Base-by-base conservation (phyloP, 495 filamentous ascomycete species). In the Penicillium goetzii region DNA sequence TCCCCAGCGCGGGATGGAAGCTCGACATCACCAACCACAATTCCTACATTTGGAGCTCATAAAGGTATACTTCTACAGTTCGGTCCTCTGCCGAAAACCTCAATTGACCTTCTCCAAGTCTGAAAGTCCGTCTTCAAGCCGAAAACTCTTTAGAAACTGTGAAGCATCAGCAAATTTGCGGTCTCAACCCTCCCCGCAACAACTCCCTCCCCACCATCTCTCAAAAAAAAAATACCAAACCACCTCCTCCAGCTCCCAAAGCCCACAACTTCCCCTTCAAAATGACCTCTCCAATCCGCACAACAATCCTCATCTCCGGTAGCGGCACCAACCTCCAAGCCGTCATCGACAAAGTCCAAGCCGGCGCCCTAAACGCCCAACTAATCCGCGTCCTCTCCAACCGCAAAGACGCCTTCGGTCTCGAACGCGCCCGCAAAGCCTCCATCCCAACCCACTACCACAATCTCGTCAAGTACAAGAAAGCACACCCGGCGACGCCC, bases 251-350 rank as follows among this genome's bases (percentile, higher is more conserved):
- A 15, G n/a, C 15, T 14, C 34, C 7, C 23, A 36, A 40, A 19
- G n/a, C 25, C 19, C 34, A 5, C 33, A n/a, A n/a, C 21, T 33
- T 57, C 11, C 21, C 15, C 26, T 21, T 33, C 63, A 69, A 43
- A 50, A 81, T 80, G 77, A 17, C 67, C 23, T 32, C 67, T 4
- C 72, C 74, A 40, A 75, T 78, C 43, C 80, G 79, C 33, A 73
- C 88, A 49, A 86, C 86, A 41, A 82, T 91, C 58, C 83, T 91
- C 59, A 90, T 92, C 56, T 93, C 89, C 60, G 93, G 91, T 71
- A 87, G 83, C 65, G 94, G 94, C 64, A 86, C 90, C 53, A 97
- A 97, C 72, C 86, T 98, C 26, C 92, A 96, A 80, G 92, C 92
- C 34, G 83, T 97, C 41, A 95, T 97, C 69, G 89, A 96, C 75